Conservation (phyloP, 352 stramenopile genomes). For the Globisporangium takayamanum region DNA sequence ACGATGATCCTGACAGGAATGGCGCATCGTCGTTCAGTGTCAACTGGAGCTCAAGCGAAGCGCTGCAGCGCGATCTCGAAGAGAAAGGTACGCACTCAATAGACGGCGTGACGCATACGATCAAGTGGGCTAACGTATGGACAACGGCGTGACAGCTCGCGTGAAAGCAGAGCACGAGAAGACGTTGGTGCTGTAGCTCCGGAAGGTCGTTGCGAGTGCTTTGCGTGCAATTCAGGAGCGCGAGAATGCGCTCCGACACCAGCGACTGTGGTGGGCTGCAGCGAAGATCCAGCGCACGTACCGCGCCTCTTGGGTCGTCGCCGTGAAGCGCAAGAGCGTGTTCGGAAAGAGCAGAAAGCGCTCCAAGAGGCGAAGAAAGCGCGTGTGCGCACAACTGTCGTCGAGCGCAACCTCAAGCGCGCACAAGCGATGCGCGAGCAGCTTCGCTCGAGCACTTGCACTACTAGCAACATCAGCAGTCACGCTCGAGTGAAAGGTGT, state of each 20-base stretch:
- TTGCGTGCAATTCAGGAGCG: slow-evolving; percentile 16
- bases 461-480: background rate
- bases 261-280: slow-evolving; percentile 25
- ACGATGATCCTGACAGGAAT: background rate
- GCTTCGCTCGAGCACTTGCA: background rate
- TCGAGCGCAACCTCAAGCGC: slow-evolving; percentile 34
- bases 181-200: slow-evolving; percentile 30
- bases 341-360: slow-evolving; percentile 19
- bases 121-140: background rate
- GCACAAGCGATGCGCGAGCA: slow-evolving; percentile 30
- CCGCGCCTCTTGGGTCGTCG: slow-evolving; percentile 12
- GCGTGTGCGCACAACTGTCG: slow-evolving; percentile 26
- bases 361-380: slow-evolving; percentile 24
- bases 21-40: slow-evolving; percentile 26
- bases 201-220: slow-evolving; percentile 19
- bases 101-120: background rate
- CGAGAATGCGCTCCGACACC: slow-evolving; percentile 14
- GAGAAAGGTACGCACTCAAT: slow-evolving; percentile 24
- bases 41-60: slow-evolving; percentile 50
- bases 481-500: background rate
- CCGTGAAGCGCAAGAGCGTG: slow-evolving; percentile 11
- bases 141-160: slow-evolving; percentile 13
- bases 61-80: slow-evolving; percentile 37
- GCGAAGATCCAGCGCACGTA: slow-evolving; percentile 28
- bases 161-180: slow-evolving; percentile 26